Evolutionary conservation across 768 basidiomycete genomes (phyloP).

Genomic region (Agaricus blazei): DNA sequence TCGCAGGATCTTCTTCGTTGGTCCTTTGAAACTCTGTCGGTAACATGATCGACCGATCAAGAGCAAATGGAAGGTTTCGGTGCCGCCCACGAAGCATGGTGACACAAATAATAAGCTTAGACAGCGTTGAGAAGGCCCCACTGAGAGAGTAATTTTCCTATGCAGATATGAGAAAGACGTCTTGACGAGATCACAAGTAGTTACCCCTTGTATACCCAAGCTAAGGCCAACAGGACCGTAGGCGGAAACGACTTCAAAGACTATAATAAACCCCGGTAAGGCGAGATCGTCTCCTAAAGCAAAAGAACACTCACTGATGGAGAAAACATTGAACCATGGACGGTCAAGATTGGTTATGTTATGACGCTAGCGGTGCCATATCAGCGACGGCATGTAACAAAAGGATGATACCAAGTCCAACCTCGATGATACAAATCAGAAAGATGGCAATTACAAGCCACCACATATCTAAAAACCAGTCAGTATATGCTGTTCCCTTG

Average conservation of each 20-base stretch:
- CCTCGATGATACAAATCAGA: conserved; percentile 70
- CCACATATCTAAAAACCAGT: conserved; percentile 56
- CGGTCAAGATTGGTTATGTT: too few relatives aligned
- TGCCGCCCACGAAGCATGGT: conserved; percentile 81
- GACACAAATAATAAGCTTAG: conserved; percentile 65
- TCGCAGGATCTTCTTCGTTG: conserved; percentile 27
- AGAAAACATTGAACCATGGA: too few relatives aligned
- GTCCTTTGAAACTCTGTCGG: conserved; percentile 22
- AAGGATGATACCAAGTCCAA: conserved; percentile 37
- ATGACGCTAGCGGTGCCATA: too few relatives aligned
- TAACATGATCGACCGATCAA: conserved; percentile 51
- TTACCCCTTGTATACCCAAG: conserved; percentile 49
- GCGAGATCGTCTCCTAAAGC: too few relatives aligned
- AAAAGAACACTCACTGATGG: too few relatives aligned
- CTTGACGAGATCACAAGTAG: not conserved
- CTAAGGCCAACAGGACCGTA: conserved; percentile 69
- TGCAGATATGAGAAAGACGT: not conserved
- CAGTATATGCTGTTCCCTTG: too few relatives aligned
- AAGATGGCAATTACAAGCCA: conserved; percentile 75
- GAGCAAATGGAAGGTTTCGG: conserved; percentile 63
- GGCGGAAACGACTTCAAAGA: conserved; percentile 65
- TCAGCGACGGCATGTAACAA: too few relatives aligned
- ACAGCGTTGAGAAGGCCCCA: conserved; percentile 57
- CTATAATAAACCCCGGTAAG: conserved; percentile 29
- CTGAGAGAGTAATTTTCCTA: conserved; percentile 59